A percentile compares a stretch with the other conserved stretches of the same genome.
Evolutionary conservation across 306 rosid genomes (phyloP).

Genomic region (Cucumis melo): DNA sequence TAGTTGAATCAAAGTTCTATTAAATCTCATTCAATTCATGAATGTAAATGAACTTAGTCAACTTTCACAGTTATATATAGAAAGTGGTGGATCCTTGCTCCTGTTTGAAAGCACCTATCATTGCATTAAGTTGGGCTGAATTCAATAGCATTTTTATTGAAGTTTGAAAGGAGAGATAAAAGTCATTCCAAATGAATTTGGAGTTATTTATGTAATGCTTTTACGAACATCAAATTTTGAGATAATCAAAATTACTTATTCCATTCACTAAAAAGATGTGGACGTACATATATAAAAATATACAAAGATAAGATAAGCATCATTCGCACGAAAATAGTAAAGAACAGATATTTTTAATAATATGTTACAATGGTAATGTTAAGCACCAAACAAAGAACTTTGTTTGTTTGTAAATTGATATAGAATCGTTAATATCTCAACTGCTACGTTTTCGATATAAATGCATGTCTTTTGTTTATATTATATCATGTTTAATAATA

Average conservation of each 20-base stretch:
- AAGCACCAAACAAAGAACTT: too few species aligned
- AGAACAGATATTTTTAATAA: too few species aligned
- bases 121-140: background rate
- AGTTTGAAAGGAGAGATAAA: background rate
- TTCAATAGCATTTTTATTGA: background rate
- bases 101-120: background rate
- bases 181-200: too few species aligned
- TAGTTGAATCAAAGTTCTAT: background rate
- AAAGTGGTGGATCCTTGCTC: background rate
- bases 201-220: background rate
- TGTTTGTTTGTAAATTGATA: background rate
- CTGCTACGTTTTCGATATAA: background rate
- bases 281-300: too few species aligned
- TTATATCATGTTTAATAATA: background rate
- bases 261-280: too few species aligned
- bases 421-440: background rate
- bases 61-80: background rate
- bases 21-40: background rate
- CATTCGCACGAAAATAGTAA: too few species aligned
- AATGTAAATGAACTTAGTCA: background rate
- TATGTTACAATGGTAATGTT: too few species aligned
- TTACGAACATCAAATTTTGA: too few species aligned
- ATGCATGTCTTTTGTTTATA: background rate
- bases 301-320: too few species aligned
- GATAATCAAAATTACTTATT: too few species aligned